Evolutionary conservation across 2,329 filamentous ascomycete genomes (phyloP), one percentile per base, ranked within the genome.

Genomic region (Cryoendolithus antarcticus): DNA sequence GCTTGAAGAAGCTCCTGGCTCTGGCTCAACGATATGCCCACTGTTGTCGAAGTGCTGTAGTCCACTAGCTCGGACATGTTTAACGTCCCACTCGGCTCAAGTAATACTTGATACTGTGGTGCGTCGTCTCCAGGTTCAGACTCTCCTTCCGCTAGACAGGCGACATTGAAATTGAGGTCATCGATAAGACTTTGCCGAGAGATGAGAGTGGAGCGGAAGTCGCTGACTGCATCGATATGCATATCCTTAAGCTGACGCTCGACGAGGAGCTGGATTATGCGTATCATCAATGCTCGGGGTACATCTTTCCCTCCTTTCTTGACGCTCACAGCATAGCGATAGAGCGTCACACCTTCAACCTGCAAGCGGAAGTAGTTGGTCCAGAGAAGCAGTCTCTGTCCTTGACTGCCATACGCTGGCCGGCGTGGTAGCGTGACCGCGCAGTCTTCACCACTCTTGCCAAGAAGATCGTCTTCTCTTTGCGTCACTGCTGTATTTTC

Each of bases 321-420:
- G 2, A 12, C 15, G n/a, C 15, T 8, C 9, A 32, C 30, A 13
- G 10, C 6, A 6, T 32, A 32, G 10, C 30, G 30, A 32, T 32
- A 32, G 3, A 32, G 30, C 10, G 12, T 13, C 30, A 32, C 6
- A 32, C 12, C 30, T 32, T 32, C 30, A 13, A 32, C 6, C 30
- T 32, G 10, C 10, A 3, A 13, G 10, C 12, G 10, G 30, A 32
- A 32, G 6, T 32, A 32, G 30, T 32, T 32, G 30, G 30, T 13
- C 30, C 33, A 37, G 21, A 37, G 28, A 2, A 10, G 6, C 24
- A 37, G 4, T 13, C 13, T 10, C 28, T n/a, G 9, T 8, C 35
- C 35, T 30, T 31, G 21, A 21, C 10, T 12, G 8, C 35, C 35
- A 30, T 30, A 37, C 27, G 21, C 35, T 30, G 35, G 35, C 30